A percentile compares a stretch with the other conserved stretches of the same genome.
phyloP scores from a whole-genome alignment of 208 protist genomes.

The Crithidia expoeki region DNA sequence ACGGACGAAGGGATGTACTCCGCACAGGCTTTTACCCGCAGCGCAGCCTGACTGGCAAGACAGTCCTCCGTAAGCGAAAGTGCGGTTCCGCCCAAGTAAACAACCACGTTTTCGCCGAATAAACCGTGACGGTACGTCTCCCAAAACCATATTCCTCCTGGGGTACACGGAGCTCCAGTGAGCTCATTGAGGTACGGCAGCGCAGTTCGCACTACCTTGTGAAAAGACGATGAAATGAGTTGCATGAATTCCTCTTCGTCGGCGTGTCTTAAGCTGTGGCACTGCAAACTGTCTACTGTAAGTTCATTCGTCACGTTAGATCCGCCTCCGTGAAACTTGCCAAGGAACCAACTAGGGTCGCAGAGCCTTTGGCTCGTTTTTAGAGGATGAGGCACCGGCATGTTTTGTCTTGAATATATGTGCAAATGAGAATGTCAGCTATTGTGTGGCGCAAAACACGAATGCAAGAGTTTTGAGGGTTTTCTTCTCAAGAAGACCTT shows the following conservation, averaged over 20 bases:
- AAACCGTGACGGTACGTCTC: conserved; percentile 67
- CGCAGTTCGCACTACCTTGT: conserved; percentile 29
- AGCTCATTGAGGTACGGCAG: conserved; percentile 28
- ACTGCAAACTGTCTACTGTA: conserved; percentile 13
- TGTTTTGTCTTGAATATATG: neutral
- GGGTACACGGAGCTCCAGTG: conserved; percentile 4
- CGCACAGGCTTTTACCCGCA: conserved; percentile 33
- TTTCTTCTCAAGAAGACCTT: neutral
- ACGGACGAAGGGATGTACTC: neutral
- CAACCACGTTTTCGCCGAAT: conserved; percentile 58
- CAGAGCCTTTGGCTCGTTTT: conserved; percentile 14
- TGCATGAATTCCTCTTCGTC: conserved; percentile 31
- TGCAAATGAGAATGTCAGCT: too few relatives aligned
- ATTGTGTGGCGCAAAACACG: too few relatives aligned
- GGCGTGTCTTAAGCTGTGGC: conserved; percentile 18
- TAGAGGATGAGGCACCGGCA: neutral
- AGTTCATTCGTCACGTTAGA: neutral
- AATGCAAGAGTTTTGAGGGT: too few relatives aligned
- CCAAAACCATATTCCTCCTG: conserved; percentile 80
- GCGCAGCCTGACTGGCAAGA: conserved; percentile 44
- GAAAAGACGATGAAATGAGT: conserved; percentile 60
- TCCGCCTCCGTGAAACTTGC: neutral
- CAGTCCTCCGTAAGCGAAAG: conserved; percentile 63
- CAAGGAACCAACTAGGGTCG: conserved; percentile 26
- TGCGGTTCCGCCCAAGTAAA: conserved; percentile 58